Evolutionary conservation across 768 basidiomycete genomes (phyloP).

Genomic region (Termitomyces sp.): DNA sequence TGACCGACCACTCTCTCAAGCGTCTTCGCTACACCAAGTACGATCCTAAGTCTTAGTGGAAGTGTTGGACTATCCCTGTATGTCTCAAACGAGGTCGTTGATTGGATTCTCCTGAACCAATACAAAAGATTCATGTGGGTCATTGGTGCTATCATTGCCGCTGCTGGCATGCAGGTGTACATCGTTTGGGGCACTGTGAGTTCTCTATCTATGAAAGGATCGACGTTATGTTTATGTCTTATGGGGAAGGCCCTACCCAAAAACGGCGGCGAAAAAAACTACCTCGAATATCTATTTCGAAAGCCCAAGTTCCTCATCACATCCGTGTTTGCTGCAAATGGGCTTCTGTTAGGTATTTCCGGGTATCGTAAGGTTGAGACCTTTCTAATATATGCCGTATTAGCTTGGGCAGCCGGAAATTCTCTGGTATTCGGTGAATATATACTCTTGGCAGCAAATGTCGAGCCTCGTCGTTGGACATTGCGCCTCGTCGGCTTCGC

Average conservation of each 20-base stretch:
- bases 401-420: slow-evolving; percentile 28
- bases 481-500: slow-evolving; percentile 24
- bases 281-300: slow-evolving; percentile 59
- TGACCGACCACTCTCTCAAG: slow-evolving; percentile 11
- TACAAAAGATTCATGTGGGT: slow-evolving; percentile 29
- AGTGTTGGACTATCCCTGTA: slow-evolving; percentile 30
- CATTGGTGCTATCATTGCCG: slow-evolving; percentile 30
- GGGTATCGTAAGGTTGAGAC: too few relatives aligned
- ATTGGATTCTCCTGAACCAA: neutral
- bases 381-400: too few relatives aligned
- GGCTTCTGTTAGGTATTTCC: slow-evolving; percentile 40
- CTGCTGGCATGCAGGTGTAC: slow-evolving; percentile 37
- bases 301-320: slow-evolving; percentile 54
- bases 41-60: slow-evolving; percentile 26
- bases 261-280: slow-evolving; percentile 72
- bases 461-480: slow-evolving; percentile 13
- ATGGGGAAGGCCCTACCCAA: slow-evolving; percentile 45
- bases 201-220: neutral
- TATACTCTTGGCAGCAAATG: slow-evolving; percentile 20
- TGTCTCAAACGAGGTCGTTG: neutral
- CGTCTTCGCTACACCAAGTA: slow-evolving; percentile 33
- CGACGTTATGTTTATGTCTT: slow-evolving; percentile 20
- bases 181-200: slow-evolving; percentile 30
- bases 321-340: slow-evolving; percentile 54
- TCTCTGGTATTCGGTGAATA: slow-evolving; percentile 56